Conservation (phyloP, 768 basidiomycete genomes). For the Calocybe cyanea region DNA sequence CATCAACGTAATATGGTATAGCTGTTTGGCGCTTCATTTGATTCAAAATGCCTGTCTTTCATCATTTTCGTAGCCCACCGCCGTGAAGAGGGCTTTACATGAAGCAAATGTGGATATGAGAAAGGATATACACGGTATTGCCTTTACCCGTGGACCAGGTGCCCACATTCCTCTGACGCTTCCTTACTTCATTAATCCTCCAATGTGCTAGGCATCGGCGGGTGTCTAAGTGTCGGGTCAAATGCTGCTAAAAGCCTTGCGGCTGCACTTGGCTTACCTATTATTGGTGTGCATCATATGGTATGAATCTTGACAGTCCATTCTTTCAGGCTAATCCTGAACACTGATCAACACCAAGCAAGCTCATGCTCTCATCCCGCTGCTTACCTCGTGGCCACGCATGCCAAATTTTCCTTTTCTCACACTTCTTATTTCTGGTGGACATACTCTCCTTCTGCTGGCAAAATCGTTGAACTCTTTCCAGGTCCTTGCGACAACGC, state of each 20-base stretch:
- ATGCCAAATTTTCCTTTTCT: slow-evolving; percentile 79
- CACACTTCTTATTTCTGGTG: slow-evolving; percentile 87
- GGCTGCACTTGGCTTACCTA: slow-evolving; percentile 68
- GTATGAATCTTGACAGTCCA: slow-evolving; percentile 42
- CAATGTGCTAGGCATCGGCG: slow-evolving; percentile 56
- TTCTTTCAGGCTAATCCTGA: neutral
- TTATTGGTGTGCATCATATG: slow-evolving; percentile 96
- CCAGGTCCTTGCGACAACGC: slow-evolving; percentile 67
- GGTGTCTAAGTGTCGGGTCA: slow-evolving; percentile 74
- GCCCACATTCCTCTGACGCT: slow-evolving; percentile 8
- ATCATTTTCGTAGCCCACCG: slow-evolving; percentile 53
- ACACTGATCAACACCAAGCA: slow-evolving; percentile 46
- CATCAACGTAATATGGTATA: slow-evolving; percentile 78
- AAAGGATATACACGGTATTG: slow-evolving; percentile 76
- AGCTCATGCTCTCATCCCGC: slow-evolving; percentile 85
- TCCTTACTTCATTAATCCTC: slow-evolving; percentile 1
- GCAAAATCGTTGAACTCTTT: slow-evolving; percentile 57
- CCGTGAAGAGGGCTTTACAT: slow-evolving; percentile 61
- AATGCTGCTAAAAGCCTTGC: slow-evolving; percentile 87
- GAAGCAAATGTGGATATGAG: slow-evolving; percentile 57
- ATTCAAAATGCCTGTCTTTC: neutral
- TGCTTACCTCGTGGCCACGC: slow-evolving; percentile 54
- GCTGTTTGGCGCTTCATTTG: neutral
- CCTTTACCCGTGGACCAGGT: slow-evolving; percentile 89
- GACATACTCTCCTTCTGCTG: slow-evolving; percentile 86